A percentile compares a stretch with the other conserved stretches of the same genome.
These are phyloP conservation scores for Leptographium procerum DNA, from an alignment of 2,329 filamentous ascomycete genomes.

Conservation along the genomic window DNA sequence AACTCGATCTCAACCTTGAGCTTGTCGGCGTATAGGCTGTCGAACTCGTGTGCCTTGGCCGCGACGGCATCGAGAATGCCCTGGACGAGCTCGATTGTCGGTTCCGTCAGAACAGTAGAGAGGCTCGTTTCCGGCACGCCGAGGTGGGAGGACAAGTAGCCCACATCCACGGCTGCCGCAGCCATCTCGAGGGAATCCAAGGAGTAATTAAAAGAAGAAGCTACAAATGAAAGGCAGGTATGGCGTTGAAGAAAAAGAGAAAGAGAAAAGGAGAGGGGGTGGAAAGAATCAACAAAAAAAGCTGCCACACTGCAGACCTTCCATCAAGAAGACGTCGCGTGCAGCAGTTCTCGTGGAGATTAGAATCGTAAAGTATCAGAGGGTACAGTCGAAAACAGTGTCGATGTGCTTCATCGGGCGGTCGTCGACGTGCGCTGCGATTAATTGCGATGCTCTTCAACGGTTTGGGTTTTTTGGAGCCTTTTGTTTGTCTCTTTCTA, in stretches of 20 bases:
- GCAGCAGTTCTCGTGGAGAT: background rate
- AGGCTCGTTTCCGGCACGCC: constrained; percentile 55
- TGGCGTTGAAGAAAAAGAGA: background rate
- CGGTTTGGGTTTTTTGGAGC: background rate
- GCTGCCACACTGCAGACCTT: background rate
- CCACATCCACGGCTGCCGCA: constrained; percentile 51
- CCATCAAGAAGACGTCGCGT: constrained; percentile 6
- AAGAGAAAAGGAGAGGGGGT: background rate
- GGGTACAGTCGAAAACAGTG: background rate
- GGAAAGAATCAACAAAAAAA: background rate
- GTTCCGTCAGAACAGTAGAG: constrained; percentile 48
- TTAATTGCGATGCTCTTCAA: background rate
- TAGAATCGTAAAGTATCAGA: background rate
- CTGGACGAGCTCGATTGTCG: constrained; percentile 68
- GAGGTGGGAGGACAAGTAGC: constrained; percentile 62
- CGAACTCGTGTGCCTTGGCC: constrained; percentile 69
- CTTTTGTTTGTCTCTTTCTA: constrained; percentile 9
- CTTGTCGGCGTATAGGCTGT: constrained; percentile 76
- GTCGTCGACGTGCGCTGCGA: background rate
- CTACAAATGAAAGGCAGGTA: background rate
- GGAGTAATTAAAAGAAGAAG: background rate
- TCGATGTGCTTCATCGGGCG: background rate
- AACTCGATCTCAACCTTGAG: constrained; percentile 83
- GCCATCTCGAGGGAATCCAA: constrained; percentile 33
- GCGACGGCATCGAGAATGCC: constrained; percentile 64